phyloP scores from a whole-genome alignment of 495 filamentous ascomycete species.

The Talaromyces trachyspermus region DNA sequence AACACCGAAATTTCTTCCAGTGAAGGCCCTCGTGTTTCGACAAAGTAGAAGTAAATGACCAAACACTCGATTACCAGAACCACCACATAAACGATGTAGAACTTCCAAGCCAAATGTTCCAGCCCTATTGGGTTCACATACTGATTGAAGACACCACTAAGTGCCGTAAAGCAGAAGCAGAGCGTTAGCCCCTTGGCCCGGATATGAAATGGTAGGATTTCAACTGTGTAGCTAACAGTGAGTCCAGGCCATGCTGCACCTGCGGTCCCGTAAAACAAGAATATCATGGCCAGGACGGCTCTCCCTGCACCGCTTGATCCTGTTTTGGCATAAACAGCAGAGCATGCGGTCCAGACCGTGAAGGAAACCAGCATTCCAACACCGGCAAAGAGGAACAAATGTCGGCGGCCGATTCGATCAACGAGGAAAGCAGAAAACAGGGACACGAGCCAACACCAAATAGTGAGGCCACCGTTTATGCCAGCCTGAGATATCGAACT shows the following conservation, averaged over 20 bases:
- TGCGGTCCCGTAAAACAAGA: conserved; percentile 14
- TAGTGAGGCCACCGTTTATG: conserved; percentile 14
- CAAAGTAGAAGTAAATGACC: conserved; percentile 57
- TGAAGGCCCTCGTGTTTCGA: conserved; percentile 56
- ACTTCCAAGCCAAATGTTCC: conserved; percentile 42
- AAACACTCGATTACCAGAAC: conserved; percentile 42
- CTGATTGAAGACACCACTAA: conserved; percentile 44
- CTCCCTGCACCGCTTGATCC: conserved; percentile 37
- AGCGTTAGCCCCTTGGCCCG: conserved; percentile 54
- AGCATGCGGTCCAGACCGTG: conserved; percentile 34
- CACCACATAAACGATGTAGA: conserved; percentile 55
- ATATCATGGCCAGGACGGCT: conserved; percentile 51
- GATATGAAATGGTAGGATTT: conserved; percentile 58
- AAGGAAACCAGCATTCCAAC: conserved; percentile 47
- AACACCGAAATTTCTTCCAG: conserved; percentile 57
- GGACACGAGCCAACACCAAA: conserved; percentile 38
- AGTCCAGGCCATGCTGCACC: conserved; percentile 49
- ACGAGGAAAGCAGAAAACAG: conserved; percentile 39
- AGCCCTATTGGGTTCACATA: conserved; percentile 53
- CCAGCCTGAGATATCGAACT: too few relatives aligned
- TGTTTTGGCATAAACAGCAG: conserved; percentile 33
- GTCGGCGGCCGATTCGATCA: conserved; percentile 50
- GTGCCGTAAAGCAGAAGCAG: conserved; percentile 43
- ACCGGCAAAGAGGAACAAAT: conserved; percentile 49
- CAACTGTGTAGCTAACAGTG: conserved; percentile 52